Conservation (phyloP, 176 grass and related monocot species). For the Cenchrus purpureus region DNA sequence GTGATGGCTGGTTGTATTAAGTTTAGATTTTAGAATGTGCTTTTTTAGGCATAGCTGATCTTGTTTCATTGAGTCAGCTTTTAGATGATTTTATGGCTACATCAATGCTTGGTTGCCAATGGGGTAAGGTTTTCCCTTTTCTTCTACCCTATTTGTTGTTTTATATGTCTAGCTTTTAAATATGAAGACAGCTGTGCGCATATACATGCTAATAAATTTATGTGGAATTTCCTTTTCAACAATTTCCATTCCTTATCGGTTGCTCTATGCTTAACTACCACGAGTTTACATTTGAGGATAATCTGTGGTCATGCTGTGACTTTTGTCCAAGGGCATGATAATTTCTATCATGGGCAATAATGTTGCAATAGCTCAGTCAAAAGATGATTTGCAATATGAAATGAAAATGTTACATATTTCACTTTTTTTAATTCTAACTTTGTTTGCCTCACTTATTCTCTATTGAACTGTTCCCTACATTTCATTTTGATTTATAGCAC, state of each 20-base stretch:
- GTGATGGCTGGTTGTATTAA: slow-evolving; percentile 81
- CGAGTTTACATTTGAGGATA: not conserved
- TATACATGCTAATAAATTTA: not conserved
- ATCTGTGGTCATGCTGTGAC: not conserved
- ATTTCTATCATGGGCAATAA: not conserved
- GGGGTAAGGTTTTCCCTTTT: not conserved
- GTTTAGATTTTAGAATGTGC: slow-evolving; percentile 26
- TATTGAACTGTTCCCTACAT: slow-evolving; percentile 4
- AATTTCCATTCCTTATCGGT: not conserved
- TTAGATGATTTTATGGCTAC: not conserved
- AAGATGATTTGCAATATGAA: not conserved
- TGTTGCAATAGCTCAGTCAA: not conserved
- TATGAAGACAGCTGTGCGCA: not conserved
- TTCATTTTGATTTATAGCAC: not conserved
- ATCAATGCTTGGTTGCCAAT: slow-evolving; percentile 11
- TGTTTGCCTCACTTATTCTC: not conserved
- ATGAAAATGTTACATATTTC: not conserved
- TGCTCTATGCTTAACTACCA: not conserved
- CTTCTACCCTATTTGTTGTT: not conserved
- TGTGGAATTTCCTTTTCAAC: not conserved
- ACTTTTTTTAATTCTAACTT: not conserved
- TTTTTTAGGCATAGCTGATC: slow-evolving; percentile 19
- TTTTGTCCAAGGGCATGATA: not conserved
- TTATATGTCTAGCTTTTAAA: slow-evolving; percentile 17
- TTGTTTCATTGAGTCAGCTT: slow-evolving; percentile 11